Conservation (phyloP, 805 yeast species). For the Wickerhamomyces strasburgensis region DNA sequence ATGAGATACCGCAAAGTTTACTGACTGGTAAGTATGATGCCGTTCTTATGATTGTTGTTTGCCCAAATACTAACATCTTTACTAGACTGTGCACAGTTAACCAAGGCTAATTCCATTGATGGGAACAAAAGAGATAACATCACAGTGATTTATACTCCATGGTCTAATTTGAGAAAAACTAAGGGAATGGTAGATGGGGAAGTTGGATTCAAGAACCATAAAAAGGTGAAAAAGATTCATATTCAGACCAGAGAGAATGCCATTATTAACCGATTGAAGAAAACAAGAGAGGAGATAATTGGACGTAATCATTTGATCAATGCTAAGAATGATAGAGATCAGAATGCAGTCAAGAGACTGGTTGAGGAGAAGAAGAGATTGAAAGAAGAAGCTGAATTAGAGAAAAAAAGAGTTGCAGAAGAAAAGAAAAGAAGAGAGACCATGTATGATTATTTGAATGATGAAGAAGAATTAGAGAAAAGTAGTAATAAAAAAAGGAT, state of each 20-base stretch:
- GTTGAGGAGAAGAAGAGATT: conserved; percentile 25
- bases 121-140: conserved; percentile 67
- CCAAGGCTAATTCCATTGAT: conserved; percentile 72
- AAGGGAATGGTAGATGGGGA: conserved; percentile 77
- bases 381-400: conserved; percentile 27
- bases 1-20: conserved; percentile 46
- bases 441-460: conserved; percentile 41
- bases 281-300: conserved; percentile 53
- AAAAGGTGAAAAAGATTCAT: conserved; percentile 45
- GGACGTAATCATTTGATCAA: conserved; percentile 27
- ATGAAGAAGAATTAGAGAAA: conserved; percentile 39
- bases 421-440: conserved; percentile 37
- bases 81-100: conserved; percentile 57
- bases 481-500: conserved; percentile 42
- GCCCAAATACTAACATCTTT: background rate
- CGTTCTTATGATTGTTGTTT: background rate
- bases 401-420: conserved; percentile 32
- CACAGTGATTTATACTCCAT: conserved; percentile 68
- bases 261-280: conserved; percentile 55
- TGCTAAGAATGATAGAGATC: conserved; percentile 37
- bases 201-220: conserved; percentile 63
- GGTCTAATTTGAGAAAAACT: conserved; percentile 60
- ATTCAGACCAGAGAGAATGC: conserved; percentile 55
- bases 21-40: conserved; percentile 33
- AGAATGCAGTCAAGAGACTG: conserved; percentile 22